phyloP scores from a whole-genome alignment of 2,329 filamentous ascomycete genomes.

The Alternaria viburni region DNA sequence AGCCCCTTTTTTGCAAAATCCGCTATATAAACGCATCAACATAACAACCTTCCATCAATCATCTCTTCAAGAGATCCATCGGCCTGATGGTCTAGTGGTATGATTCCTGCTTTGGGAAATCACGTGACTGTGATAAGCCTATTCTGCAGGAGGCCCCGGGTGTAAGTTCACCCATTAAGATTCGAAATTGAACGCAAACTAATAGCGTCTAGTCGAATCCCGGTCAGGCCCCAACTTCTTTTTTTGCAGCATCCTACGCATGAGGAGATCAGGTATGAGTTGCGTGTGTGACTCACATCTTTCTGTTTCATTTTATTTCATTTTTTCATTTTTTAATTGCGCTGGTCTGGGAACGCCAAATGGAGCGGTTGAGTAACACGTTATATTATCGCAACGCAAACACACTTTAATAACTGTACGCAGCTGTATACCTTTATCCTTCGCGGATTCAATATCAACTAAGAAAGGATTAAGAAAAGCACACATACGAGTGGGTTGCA shows the following conservation, averaged over 20 bases:
- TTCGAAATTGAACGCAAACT: slow-evolving; percentile 13
- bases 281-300: background rate
- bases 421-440: background rate
- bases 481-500: background rate
- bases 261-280: background rate
- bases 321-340: background rate
- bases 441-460: background rate
- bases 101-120: slow-evolving; percentile 34
- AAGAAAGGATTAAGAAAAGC: background rate
- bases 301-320: background rate
- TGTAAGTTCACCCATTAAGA: slow-evolving; percentile 28
- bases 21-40: background rate
- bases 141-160: slow-evolving; percentile 39
- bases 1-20: background rate
- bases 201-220: slow-evolving; percentile 32
- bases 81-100: slow-evolving; percentile 32
- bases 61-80: background rate
- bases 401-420: background rate
- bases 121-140: background rate
- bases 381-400: background rate
- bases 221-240: slow-evolving; percentile 34
- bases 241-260: slow-evolving; percentile 4
- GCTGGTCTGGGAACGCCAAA: background rate
- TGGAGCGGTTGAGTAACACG: background rate
- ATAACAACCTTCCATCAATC: background rate